Evolutionary conservation across 306 rosid genomes (phyloP).

Genomic region (Abrus pulchellus): DNA sequence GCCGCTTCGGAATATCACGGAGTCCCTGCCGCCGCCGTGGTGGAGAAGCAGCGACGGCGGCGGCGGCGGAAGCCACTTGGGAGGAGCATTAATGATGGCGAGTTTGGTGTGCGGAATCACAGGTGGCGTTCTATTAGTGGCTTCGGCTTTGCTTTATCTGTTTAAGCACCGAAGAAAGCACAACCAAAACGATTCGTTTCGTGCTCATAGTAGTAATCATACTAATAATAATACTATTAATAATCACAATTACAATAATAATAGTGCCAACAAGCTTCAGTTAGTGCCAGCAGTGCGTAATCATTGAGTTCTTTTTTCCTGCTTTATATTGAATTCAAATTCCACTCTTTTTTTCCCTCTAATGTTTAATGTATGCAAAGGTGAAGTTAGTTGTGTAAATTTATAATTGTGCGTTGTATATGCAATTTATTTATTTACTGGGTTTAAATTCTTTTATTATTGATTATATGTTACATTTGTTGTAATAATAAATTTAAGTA

Average conservation of each 20-base stretch:
- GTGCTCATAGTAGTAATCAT: background rate
- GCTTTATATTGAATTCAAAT: background rate
- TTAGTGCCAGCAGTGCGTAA: conserved; percentile 37
- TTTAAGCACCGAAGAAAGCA: conserved; percentile 53
- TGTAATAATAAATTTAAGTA: background rate
- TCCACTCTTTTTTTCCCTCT: background rate
- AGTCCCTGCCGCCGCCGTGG: conserved; percentile 54
- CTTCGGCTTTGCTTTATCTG: conserved; percentile 61
- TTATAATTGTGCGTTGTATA: background rate
- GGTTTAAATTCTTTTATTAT: background rate
- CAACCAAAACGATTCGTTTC: conserved; percentile 32
- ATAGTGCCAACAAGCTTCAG: conserved; percentile 44
- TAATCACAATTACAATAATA: background rate
- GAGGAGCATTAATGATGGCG: conserved; percentile 60
- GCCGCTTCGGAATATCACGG: conserved; percentile 57
- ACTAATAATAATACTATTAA: background rate
- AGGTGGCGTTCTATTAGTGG: conserved; percentile 80
- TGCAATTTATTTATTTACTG: background rate
- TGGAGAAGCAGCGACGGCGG: conserved; percentile 52
- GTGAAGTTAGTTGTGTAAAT: conserved; percentile 39
- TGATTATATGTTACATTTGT: background rate
- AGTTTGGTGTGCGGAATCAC: conserved; percentile 78
- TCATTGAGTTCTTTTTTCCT: conserved; percentile 16
- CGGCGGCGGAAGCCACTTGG: conserved; percentile 50
- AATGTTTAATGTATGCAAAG: background rate